Base-by-base conservation (phyloP, 805 yeast genomes). In the Ogataea thermomethanolica region DNA sequence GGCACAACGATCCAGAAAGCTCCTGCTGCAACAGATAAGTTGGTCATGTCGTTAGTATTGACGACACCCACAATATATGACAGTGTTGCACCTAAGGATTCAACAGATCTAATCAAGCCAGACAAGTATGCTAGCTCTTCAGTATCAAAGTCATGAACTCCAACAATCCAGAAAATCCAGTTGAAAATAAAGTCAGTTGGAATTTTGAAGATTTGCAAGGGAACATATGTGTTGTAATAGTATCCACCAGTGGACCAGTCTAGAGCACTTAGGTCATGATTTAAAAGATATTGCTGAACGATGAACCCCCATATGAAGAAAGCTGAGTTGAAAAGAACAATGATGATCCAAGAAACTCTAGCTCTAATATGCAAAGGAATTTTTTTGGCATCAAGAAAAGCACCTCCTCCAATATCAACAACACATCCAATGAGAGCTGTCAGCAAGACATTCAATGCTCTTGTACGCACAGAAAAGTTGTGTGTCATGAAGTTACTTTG, bases 101-200 rank as follows among this genome's bases (percentile, higher is more conserved):
- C 59, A 20, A 50, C 40, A 11, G 49, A 37, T 44, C 62, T 48
- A 29, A 57, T 53, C 9, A 51, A 34, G 22, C 53, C 58, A 8
- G 51, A 33, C 13, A 46, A 36, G 30, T 54, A 50, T 2, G 54
- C 39, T 20, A 55, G 37, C 25, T 56, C 59, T 9, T 44, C 36
- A 5, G 49, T 31, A 2, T 40, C 15, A 33, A 49, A 55, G 11
- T 49, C 50, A 26, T 45, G 53, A 8, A 46, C 45, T 12, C 60
- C 54, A 26, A 52, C 43, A 3, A 49, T 47, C 62, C 62, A 57
- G 35, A 48, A 54, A 17, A 51, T 35, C 58, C 59, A 55, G 27
- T 54, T 51, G 44, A 53, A 54, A 3, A 46, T 37, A 8, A 49
- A 39, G 41, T 57, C 60, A 29, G 41, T 43, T 3, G 50, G 46